Percentiles rank a stretch among this genome's conserved stretches.
phyloP scores from a whole-genome alignment of 768 basidiomycete genomes.

The Lentinula aciculospora region DNA sequence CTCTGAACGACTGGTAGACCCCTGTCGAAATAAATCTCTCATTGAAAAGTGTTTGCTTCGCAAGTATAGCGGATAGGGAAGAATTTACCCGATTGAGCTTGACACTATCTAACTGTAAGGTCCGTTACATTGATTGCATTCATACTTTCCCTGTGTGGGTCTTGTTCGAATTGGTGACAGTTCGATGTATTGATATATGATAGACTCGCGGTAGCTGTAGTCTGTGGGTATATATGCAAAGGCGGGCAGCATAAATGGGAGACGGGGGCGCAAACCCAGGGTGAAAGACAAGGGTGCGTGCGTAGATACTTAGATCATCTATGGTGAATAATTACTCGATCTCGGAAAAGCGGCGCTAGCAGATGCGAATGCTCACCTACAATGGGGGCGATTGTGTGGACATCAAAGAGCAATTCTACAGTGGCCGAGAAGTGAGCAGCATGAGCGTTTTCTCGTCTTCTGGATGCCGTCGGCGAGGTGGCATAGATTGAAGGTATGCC shows the following conservation, averaged over 20 bases:
- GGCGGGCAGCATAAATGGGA: neutral
- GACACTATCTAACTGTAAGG: neutral
- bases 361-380: neutral
- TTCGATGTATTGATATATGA: neutral
- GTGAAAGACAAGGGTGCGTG: no score
- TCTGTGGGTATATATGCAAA: neutral
- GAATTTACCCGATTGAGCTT: no score
- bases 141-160: neutral
- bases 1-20: no score
- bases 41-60: no score
- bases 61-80: no score
- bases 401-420: conserved; percentile 20
- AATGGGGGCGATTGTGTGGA: conserved; percentile 16
- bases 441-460: conserved; percentile 53
- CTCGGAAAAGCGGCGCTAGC: no score
- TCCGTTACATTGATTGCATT: neutral
- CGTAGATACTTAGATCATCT: neutral
- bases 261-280: neutral
- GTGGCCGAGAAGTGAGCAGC: conserved; percentile 17
- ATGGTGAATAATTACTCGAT: neutral
- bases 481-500: conserved; percentile 59
- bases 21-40: no score
- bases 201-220: neutral
- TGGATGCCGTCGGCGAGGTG: conserved; percentile 62
- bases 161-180: neutral